Base-by-base conservation (phyloP, 129 eudicot species). In the Saussurea involucrata region DNA sequence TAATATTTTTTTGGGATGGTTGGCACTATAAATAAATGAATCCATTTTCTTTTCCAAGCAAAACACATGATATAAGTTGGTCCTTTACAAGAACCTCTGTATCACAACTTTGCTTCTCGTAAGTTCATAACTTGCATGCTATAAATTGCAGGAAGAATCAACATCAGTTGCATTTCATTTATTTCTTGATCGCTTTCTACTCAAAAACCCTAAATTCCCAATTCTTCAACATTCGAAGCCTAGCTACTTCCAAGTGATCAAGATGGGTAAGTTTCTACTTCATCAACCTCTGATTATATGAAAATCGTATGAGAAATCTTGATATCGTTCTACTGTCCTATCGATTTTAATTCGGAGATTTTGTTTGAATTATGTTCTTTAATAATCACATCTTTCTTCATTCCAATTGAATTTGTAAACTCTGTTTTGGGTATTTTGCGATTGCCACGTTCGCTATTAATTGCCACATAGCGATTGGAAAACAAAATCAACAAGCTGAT, bases 241-340 rank as follows among this genome's bases (percentile, higher is more conserved):
- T 12, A 40, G 15, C 29, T 24, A 63, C 29, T 22, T 65, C 4
- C 18, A 65, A 65, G 34, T 65, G 34, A 0, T 25, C 60, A 49
- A 49, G 20, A 65, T 65, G 69, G 40, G 69, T 65, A 65, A 65
- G 69, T 65, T 65, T 25, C 69, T 27, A 65, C 69, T 28, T 24
- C 69, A 27, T 24, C 12, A 63, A 63, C 7, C 32, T 63, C 8
- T 63, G 13, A 17, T 12, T 29, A 17, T n/a, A 4, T 66, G 22
- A 66, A 66, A 15, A 6, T 17, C 24, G 37, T 29, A 28, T 66
- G 49, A 67, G 46, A 67, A 67, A 67, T 32, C 25, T 58, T 20
- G 25, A 58, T n/a, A n/a, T 20, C 64, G 18, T 58, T 18, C 8
- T 13, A 49, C 4, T 49, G 60, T 13, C 9, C 18, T 15, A 17